These are phyloP conservation scores for Monosporascus sp. DNA, from an alignment of 2,329 filamentous ascomycete genomes.

Conservation along the genomic window DNA sequence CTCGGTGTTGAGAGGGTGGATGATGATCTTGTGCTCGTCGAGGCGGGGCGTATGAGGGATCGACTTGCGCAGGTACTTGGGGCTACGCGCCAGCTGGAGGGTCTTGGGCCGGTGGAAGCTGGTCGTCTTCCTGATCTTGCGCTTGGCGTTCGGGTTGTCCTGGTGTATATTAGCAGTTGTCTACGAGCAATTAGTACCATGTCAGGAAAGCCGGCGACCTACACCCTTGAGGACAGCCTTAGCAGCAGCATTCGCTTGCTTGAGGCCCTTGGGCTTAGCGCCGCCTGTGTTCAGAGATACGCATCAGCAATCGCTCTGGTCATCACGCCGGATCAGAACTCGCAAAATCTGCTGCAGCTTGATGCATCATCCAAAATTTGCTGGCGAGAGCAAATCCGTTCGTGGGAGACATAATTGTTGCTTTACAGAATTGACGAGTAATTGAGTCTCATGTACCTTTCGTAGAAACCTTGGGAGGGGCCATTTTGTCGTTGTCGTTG, in stretches of 20 bases:
- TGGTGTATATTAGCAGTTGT: slow-evolving; percentile 16
- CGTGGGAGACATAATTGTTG: slow-evolving; percentile 1
- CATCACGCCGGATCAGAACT: slow-evolving; percentile 47
- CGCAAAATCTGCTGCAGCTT: slow-evolving; percentile 73
- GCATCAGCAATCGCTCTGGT: slow-evolving; percentile 66
- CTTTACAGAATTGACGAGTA: not conserved
- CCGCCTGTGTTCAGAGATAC: slow-evolving; percentile 46
- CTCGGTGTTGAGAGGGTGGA: slow-evolving; percentile 99
- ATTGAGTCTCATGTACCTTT: slow-evolving; percentile 39
- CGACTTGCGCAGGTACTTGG: slow-evolving; percentile 96
- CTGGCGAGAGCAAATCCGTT: slow-evolving; percentile 7
- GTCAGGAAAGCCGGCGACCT: slow-evolving; percentile 41
- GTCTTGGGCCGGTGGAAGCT: slow-evolving; percentile 99
- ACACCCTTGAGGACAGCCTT: slow-evolving; percentile 96
- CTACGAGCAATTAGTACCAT: no score
- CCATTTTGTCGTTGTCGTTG: slow-evolving; percentile 30
- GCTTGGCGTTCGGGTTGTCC: slow-evolving; percentile 69
- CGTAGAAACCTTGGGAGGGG: slow-evolving; percentile 34
- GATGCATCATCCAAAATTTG: slow-evolving; percentile 39
- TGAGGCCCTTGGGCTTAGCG: slow-evolving; percentile 56
- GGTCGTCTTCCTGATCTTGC: slow-evolving; percentile 87
- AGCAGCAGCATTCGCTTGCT: slow-evolving; percentile 89
- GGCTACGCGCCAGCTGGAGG: slow-evolving; percentile 79
- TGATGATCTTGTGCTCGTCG: slow-evolving; percentile 95
- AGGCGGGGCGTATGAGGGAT: slow-evolving; percentile 84